Percentiles rank a stretch among this genome's conserved stretches.
Evolutionary conservation across 148 eudicot genomes (phyloP).

Genomic region (Beta vulgaris): DNA sequence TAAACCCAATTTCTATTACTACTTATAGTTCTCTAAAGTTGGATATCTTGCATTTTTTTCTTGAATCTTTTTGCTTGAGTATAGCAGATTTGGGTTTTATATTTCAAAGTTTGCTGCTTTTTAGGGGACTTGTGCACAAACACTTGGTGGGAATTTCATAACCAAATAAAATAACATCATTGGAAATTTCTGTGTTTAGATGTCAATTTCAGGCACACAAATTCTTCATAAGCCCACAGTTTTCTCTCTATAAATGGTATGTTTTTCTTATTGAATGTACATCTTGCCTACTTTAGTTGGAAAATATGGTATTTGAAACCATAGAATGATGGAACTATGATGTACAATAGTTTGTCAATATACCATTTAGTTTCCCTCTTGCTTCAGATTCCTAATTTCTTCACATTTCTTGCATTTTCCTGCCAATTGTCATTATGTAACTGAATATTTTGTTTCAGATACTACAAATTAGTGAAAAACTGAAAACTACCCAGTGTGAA

Average conservation of each 20-base stretch:
- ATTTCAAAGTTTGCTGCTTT: neutral
- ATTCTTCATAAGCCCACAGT: neutral
- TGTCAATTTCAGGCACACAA: slow-evolving; percentile 27
- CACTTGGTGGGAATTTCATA: slow-evolving; percentile 12
- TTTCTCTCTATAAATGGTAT: neutral
- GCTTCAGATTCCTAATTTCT: neutral
- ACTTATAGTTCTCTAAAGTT: neutral
- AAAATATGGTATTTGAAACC: neutral
- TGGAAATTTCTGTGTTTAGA: slow-evolving; percentile 5
- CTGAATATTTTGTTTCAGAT: neutral
- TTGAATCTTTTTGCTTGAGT: slow-evolving; percentile 10
- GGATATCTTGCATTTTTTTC: neutral
- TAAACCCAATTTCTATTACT: neutral
- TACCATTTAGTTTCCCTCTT: no score
- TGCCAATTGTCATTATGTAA: neutral
- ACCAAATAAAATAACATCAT: neutral
- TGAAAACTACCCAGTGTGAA: neutral
- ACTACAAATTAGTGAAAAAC: neutral
- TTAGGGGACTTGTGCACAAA: neutral
- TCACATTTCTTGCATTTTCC: neutral
- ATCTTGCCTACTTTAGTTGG: slow-evolving; percentile 13
- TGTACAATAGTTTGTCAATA: neutral
- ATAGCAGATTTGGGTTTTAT: neutral
- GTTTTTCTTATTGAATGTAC: neutral
- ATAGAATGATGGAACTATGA: neutral